Evolutionary conservation across 2,329 filamentous ascomycete genomes (phyloP).

Genomic region (Monosporascus sp.): DNA sequence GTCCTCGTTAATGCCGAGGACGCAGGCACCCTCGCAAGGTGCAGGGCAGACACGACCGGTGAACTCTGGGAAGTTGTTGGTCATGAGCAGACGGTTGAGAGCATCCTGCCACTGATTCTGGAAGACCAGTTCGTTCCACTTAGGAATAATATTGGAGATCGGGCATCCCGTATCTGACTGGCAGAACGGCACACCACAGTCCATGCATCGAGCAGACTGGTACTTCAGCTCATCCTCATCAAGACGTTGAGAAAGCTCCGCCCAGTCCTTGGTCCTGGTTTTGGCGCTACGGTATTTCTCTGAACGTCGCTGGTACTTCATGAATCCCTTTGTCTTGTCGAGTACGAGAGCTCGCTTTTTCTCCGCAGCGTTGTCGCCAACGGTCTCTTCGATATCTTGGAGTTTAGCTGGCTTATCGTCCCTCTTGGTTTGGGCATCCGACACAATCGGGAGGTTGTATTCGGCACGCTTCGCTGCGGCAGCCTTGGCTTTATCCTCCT

Average conservation of each 20-base stretch:
- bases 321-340: constrained; percentile 97
- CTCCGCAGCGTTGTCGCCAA: constrained; percentile 77
- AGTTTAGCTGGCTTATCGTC: constrained; percentile 65
- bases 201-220: constrained; percentile 95
- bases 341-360: constrained; percentile 87
- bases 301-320: constrained; percentile 88
- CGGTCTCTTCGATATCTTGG: constrained; percentile 84
- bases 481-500: constrained; percentile 79
- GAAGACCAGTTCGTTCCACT: constrained; percentile 84
- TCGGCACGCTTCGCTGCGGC: constrained; percentile 79
- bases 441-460: constrained; percentile 72
- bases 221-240: constrained; percentile 96
- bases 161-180: constrained; percentile 94
- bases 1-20: constrained; percentile 93
- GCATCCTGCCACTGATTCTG: constrained; percentile 83
- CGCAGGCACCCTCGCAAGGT: constrained; percentile 93
- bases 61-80: constrained; percentile 98
- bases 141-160: constrained; percentile 96
- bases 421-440: constrained; percentile 61
- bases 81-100: constrained; percentile 86
- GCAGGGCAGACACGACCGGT: constrained; percentile 95
- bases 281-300: constrained; percentile 89
- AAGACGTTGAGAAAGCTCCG: constrained; percentile 79
- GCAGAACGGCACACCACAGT: constrained; percentile 97
- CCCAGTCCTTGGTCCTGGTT: constrained; percentile 87